phyloP scores from a whole-genome alignment of 2,329 filamentous ascomycete species.

The Sclerotinia nivalis region DNA sequence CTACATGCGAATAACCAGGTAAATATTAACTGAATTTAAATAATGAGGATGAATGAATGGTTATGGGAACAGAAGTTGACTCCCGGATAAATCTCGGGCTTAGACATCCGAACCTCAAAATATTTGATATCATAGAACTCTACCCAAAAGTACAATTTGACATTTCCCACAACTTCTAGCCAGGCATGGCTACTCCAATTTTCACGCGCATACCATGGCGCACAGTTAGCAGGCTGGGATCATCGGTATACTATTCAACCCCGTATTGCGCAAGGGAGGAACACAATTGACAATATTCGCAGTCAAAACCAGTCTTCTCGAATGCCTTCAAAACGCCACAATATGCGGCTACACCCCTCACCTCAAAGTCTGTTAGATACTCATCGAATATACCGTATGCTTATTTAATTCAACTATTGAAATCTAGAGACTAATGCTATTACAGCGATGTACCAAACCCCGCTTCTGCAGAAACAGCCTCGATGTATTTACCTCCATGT shows the following conservation, averaged over 20 bases:
- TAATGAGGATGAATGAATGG: not conserved
- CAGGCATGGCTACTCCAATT: constrained; percentile 34
- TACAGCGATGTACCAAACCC: constrained; percentile 6
- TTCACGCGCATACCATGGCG: constrained; percentile 36
- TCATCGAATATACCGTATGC: constrained; percentile 16
- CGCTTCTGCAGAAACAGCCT: not conserved
- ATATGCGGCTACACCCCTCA: constrained; percentile 12
- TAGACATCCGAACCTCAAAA: constrained; percentile 15
- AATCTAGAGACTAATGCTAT: not conserved
- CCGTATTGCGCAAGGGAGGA: not conserved
- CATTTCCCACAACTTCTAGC: constrained; percentile 16
- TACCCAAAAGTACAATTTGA: constrained; percentile 1
- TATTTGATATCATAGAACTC: constrained; percentile 22
- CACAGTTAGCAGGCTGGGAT: constrained; percentile 26
- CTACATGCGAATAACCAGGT: not conserved
- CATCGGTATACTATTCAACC: constrained; percentile 23
- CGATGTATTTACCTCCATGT: constrained; percentile 11
- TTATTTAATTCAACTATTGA: no score
- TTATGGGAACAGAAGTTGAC: not conserved
- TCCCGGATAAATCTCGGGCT: constrained; percentile 11
- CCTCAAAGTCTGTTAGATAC: constrained; percentile 6
- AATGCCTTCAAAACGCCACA: constrained; percentile 18
- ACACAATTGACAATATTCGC: constrained; percentile 18
- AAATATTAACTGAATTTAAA: no score
- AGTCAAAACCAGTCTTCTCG: constrained; percentile 28